Conservation (phyloP, 202 grass and related monocot species). For the Tripidium arundinaceum region DNA sequence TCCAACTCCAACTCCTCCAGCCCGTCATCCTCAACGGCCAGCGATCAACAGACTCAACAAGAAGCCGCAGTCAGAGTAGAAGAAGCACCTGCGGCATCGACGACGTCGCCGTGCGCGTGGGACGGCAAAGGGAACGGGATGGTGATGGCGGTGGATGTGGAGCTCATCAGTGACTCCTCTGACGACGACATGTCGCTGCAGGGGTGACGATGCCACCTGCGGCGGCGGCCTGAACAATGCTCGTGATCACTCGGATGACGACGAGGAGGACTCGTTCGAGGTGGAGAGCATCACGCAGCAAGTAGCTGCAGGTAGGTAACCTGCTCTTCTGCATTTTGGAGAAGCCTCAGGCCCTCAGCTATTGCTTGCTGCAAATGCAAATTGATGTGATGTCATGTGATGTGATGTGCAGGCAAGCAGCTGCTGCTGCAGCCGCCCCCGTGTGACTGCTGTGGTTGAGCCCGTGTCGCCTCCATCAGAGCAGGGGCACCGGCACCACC, state of each 20-base stretch:
- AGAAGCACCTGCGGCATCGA: neutral
- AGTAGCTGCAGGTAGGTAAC: conserved; percentile 20
- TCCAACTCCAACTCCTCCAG: conserved; percentile 18
- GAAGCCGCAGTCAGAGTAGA: neutral
- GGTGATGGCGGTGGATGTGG: conserved; percentile 32
- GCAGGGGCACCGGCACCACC: neutral
- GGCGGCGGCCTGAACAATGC: neutral
- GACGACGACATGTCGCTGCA: conserved; percentile 42
- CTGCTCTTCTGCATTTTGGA: neutral
- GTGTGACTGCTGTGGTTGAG: too few relatives aligned
- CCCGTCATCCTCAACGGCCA: conserved; percentile 2
- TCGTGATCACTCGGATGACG: neutral
- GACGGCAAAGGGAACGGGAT: neutral
- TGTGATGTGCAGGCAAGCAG: neutral
- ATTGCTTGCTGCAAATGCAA: neutral
- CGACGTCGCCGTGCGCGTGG: too few relatives aligned
- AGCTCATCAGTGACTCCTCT: conserved; percentile 55
- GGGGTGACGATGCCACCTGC: neutral
- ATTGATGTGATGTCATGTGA: too few relatives aligned
- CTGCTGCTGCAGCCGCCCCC: too few relatives aligned
- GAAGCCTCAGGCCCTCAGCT: neutral
- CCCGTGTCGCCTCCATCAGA: neutral
- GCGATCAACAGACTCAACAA: neutral
- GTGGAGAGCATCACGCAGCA: conserved; percentile 47
- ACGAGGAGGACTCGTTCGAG: conserved; percentile 41